Evolutionary conservation across 495 filamentous ascomycete genomes (phyloP).

Genomic region (Hypoxylon subgilvum): DNA sequence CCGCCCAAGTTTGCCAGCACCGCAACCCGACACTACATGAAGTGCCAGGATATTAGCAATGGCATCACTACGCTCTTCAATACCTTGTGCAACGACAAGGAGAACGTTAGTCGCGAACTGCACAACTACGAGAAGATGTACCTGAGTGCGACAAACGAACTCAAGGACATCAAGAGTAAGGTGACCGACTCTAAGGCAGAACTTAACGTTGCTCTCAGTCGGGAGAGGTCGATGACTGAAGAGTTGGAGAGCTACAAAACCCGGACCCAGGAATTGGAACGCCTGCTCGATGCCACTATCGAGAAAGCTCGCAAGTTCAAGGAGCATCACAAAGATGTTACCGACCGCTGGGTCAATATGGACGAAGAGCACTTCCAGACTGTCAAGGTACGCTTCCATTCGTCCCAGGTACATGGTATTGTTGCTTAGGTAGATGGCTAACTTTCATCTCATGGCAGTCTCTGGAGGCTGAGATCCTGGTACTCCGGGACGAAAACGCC

Average conservation of each 20-base stretch:
- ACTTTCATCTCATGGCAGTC: constrained; percentile 1
- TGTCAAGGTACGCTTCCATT: constrained; percentile 13
- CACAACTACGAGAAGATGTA: too few species aligned
- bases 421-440: neutral
- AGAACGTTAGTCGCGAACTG: too few species aligned
- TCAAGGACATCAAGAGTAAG: too few species aligned
- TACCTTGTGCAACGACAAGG: too few species aligned
- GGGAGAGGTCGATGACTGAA: too few species aligned
- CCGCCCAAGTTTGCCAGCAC: too few species aligned
- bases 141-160: too few species aligned
- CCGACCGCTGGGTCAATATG: neutral
- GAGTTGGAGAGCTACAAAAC: neutral
- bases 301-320: neutral
- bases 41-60: too few species aligned
- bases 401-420: neutral
- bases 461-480: constrained; percentile 17
- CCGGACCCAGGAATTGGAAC: neutral
- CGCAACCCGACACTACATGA: too few species aligned
- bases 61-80: too few species aligned
- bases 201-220: too few species aligned
- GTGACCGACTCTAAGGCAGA: too few species aligned
- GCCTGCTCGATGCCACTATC: neutral
- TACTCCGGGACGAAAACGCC: neutral
- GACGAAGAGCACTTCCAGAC: constrained; percentile 3
- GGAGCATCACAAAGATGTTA: constrained; percentile 2